Conservation (phyloP, 305 asterid species). For the Withania somnifera region DNA sequence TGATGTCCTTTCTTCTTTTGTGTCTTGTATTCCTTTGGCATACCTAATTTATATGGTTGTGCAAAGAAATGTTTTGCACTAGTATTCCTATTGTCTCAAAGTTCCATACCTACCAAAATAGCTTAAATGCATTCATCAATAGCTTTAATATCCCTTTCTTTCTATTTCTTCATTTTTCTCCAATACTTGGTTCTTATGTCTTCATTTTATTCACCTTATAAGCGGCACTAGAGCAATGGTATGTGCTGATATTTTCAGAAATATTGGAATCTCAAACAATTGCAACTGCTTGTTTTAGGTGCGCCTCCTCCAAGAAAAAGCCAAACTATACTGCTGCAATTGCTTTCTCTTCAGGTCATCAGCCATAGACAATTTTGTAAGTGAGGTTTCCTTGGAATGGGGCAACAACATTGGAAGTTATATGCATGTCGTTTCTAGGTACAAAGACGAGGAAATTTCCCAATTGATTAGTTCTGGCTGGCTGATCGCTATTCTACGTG, state of each 20-base stretch:
- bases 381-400: constrained; percentile 39
- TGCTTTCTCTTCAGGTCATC: constrained; percentile 30
- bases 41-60: background rate
- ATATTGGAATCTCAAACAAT: constrained; percentile 3
- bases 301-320: constrained; percentile 43
- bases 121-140: background rate
- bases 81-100: background rate
- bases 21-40: background rate
- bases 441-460: constrained; percentile 22
- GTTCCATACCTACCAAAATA: background rate
- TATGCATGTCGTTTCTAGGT: constrained; percentile 43
- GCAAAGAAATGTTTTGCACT: background rate
- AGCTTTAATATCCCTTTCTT: background rate
- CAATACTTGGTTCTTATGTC: background rate
- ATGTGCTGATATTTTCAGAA: background rate
- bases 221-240: background rate
- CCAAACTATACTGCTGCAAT: constrained; percentile 28
- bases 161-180: background rate
- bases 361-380: constrained; percentile 29
- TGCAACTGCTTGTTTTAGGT: constrained; percentile 29
- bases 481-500: constrained; percentile 55
- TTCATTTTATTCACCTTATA: background rate
- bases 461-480: constrained; percentile 28
- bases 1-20: constrained; percentile 13
- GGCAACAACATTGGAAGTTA: constrained; percentile 30